Evolutionary conservation across 495 filamentous ascomycete species (phyloP), one percentile per base, ranked within the genome.

Genomic region (Lentithecium fluviatile): DNA sequence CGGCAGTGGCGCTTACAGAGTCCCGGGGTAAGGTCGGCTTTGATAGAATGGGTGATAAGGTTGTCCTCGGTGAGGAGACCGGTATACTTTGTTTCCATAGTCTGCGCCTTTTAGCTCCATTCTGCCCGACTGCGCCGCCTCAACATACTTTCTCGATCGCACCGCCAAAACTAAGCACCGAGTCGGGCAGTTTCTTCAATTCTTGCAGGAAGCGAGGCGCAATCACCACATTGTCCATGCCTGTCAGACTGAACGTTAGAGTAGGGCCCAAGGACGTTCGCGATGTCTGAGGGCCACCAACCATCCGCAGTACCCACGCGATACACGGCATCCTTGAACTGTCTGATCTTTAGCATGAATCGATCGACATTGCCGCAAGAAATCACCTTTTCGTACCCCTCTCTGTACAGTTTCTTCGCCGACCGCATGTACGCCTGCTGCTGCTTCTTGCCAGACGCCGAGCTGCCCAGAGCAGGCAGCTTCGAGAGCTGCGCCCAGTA

Each of bases 1-100:
- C 4, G 23, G 46, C 3, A 52, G n/a, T 66, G n/a, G n/a, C n/a
- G n/a, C n/a, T n/a, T n/a, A 66, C 64, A 59, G 3, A 68, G 46
- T 19, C 54, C 54, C 2, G 65, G 60, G 37, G 65, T 68, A 20
- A 68, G 38, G 29, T 68, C 60, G 11, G 65, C 65, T 29, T 63
- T 64, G 45, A 68, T 34, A 1, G 51, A 29, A 29, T 64, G 60
- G 6, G 36, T 20, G 5, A 49, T 36, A 8, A 57, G 13, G 10
- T 45, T 45, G 13, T 64, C 45, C 12, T 64, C 54, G 19, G 60
- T 52, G 0, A 32, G 13, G 21, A 68, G 29, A 7, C 43, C 52
- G 25, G 65, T 68, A 23, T 68, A 68, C 25, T 61, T 68, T 3
- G 38, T 21, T 40, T 64, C 60, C 50, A 68, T 13, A n/a, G 46